Percentiles rank a stretch among this genome's conserved stretches.
These are phyloP conservation scores for Annulohypoxylon maeteangense DNA, from an alignment of 495 filamentous ascomycete genomes.

Conservation along the genomic window DNA sequence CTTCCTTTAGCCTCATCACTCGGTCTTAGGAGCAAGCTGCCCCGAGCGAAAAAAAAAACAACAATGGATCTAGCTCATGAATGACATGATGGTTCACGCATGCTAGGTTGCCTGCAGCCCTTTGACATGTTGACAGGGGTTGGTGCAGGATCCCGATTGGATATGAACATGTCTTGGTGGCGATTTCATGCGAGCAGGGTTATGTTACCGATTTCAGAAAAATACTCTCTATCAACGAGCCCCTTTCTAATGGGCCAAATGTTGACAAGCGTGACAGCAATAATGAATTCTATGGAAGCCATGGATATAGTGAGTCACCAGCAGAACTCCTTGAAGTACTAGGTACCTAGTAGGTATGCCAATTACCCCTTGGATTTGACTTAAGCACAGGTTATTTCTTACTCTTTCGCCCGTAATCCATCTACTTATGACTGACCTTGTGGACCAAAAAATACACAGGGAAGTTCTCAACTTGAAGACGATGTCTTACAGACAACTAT, in stretches of 20 bases:
- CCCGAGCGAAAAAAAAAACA: no score
- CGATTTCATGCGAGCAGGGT: neutral
- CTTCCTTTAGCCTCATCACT: neutral
- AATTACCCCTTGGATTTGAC: neutral
- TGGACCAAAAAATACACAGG: constrained; percentile 1
- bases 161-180: neutral
- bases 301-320: neutral
- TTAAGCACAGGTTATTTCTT: neutral
- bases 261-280: neutral
- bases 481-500: constrained; percentile 42
- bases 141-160: neutral
- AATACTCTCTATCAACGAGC: neutral
- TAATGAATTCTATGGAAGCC: neutral
- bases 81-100: constrained; percentile 4
- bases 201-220: neutral
- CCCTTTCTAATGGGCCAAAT: neutral
- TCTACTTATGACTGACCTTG: neutral
- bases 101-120: constrained; percentile 18
- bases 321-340: neutral
- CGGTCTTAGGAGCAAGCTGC: neutral
- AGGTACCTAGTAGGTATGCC: no score
- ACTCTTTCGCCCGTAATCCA: neutral
- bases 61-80: neutral
- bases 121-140: neutral
- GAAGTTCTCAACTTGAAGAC: constrained; percentile 10